Base-by-base conservation (phyloP, 768 basidiomycete genomes). In the Pulveroboletus sp. region DNA sequence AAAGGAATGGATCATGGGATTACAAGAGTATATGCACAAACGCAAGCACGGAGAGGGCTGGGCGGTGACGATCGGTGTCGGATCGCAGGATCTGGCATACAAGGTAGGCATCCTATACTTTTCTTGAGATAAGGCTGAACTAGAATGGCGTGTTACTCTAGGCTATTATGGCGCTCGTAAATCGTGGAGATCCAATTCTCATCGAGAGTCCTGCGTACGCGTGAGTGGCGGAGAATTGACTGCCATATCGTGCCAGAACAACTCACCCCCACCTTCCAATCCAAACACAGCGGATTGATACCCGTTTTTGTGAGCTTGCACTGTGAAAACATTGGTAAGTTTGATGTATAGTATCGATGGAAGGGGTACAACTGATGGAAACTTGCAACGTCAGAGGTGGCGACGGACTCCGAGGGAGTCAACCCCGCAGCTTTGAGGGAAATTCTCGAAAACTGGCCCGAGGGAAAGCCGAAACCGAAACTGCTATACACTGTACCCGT, bases 81-180 rank as follows among this genome's bases (percentile, higher is more conserved):
- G 91, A 20, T 87, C 85, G 34, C 91, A 93, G n/a, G 91, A 94
- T 71, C 61, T 89, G 56, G 78, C 92, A 39, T 84, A 77, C 70
- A 94, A 94, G 79, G 90, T 37, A 13, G 20, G 43, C 46, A 5
- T 42, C 8, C 40, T 24, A 17, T 20, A n/a, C 43, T 24, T 20
- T n/a, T n/a, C 29, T 12, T 17, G 35, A 29, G 19, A 8, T 12
- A 19, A 6, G 8, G 27, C 24, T 43, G 31, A 9, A n/a, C n/a
- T 27, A 11, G 17, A 21, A 31, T 23, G 45, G 24, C 11, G 11
- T 20, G 29, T 24, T 21, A 31, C 17, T 9, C 21, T 37, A 92
- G 86, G 83, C 81, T n/a, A 77, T 87, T 44, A 64, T 71, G 24
- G 77, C 81, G 6, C 67, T 92, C 29, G 66, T 92, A 10, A 80